Base-by-base conservation (phyloP, 192 early-diverging fungal genomes). In the Chytriomyces sp. region DNA sequence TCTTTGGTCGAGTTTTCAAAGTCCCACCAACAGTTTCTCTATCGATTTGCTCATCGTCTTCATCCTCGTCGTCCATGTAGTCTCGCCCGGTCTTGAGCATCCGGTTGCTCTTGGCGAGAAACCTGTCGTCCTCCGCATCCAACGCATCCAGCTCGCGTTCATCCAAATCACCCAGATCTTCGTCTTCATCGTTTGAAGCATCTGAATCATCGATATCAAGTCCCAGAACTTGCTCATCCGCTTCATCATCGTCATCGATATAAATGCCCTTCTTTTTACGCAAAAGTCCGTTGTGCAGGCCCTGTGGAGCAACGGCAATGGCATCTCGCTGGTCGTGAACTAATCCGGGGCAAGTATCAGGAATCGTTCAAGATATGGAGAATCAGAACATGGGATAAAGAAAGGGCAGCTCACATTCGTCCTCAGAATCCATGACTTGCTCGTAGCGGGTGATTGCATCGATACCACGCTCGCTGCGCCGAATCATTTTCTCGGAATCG, bases 221-320 rank as follows among this genome's bases (percentile, higher is more conserved):
- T 45, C 90, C 91, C 74, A 93, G 87, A 5, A 95, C 92, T 80
- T 96, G 93, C 63, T 93, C 84, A 72, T 95, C 93, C 9, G 87
- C 91, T n/a, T 89, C 86, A 50, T 88, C 84, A 66, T 90, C 90
- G 43, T 84, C 87, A 49, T 80, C 60, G n/a, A 71, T 45, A 44
- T 43, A 67, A 5, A 35, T 57, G 16, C 35, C 35, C 50, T 75
- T 46, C 20, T 45, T 18, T 50, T 66, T 47, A 62, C 46, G 35
- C 59, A 43, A 26, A 26, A 53, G 68, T 16, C 71, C 59, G 43
- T 46, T 10, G 49, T 47, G 44, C 5, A 13, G 43, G 24, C n/a
- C 24, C 50, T 48, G 23, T 18, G 24, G 59, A 5, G 59, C 77
- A 5, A 79, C 43, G 44, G n/a, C 45, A 50, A 85, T 81, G 7